Percentiles rank a stretch among this genome's conserved stretches.
Evolutionary conservation across 139 green algal species (phyloP).

Genomic region (Chlorella vulgaris): DNA sequence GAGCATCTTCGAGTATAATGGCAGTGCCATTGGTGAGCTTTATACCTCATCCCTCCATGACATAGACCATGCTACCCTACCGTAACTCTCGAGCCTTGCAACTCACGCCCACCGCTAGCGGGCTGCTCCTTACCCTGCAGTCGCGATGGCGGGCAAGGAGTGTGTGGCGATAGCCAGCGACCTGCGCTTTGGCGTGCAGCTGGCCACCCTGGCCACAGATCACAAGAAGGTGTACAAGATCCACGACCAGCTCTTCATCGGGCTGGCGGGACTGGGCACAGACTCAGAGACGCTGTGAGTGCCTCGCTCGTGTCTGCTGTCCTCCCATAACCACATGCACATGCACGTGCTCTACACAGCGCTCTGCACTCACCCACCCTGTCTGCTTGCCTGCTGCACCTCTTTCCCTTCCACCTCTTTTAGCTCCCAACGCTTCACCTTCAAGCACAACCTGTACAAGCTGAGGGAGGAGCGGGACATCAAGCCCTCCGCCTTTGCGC

Average conservation of each 20-base stretch:
- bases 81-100: too few relatives aligned
- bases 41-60: too few relatives aligned
- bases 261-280: slow-evolving; percentile 91
- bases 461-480: slow-evolving; percentile 97
- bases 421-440: slow-evolving; percentile 79
- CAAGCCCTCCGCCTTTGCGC: slow-evolving; percentile 90
- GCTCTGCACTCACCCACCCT: not conserved
- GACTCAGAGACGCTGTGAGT: slow-evolving; percentile 90
- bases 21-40: slow-evolving; percentile 76
- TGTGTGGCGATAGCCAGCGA: slow-evolving; percentile 98
- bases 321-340: too few relatives aligned
- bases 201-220: slow-evolving; percentile 96
- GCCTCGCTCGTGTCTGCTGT: too few relatives aligned
- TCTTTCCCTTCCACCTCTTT: not conserved
- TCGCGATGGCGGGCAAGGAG: slow-evolving; percentile 90
- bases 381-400: not conserved
- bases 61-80: too few relatives aligned
- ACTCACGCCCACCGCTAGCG: too few relatives aligned
- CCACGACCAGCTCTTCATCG: slow-evolving; percentile 95
- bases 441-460: slow-evolving; percentile 98
- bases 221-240: slow-evolving; percentile 92
- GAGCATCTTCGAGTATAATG: slow-evolving; percentile 95
- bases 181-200: slow-evolving; percentile 95
- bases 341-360: too few relatives aligned
- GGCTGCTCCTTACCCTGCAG: slow-evolving; percentile 23